These are phyloP conservation scores for Bipolaris victoriae DNA, from an alignment of 2,329 filamentous ascomycete species.

Conservation along the genomic window DNA sequence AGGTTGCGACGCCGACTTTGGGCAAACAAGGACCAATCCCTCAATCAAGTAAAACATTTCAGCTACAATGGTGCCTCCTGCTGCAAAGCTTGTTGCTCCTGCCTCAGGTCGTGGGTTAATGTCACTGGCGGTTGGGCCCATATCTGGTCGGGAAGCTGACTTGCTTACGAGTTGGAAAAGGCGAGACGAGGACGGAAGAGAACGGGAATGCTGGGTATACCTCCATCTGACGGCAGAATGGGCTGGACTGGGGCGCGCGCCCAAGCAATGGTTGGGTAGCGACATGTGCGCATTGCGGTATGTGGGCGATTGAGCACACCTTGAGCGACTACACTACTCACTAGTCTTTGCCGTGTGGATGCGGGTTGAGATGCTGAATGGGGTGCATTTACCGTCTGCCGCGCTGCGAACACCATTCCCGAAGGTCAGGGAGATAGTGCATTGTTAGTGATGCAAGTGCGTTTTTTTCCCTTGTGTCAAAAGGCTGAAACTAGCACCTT, in stretches of 20 bases:
- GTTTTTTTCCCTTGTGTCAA: background rate
- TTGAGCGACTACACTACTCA: background rate
- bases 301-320: background rate
- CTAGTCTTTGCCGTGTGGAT: background rate
- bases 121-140: background rate
- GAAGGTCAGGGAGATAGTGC: background rate
- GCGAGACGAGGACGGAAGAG: conserved; percentile 7
- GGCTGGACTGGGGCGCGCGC: background rate
- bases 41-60: conserved; percentile 3
- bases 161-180: conserved; percentile 3
- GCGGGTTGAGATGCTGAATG: background rate
- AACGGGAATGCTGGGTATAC: conserved; percentile 2
- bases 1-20: background rate
- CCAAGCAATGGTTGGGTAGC: conserved; percentile 1
- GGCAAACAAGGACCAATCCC: background rate
- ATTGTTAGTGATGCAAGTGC: background rate
- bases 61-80: conserved; percentile 14
- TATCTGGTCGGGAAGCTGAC: background rate
- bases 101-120: background rate
- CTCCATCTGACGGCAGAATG: background rate
- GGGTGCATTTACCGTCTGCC: background rate
- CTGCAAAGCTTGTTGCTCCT: conserved; percentile 15
- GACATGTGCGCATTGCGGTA: background rate
- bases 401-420: background rate
- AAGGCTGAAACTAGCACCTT: background rate